Base-by-base conservation (phyloP, 2,329 filamentous ascomycete genomes). In the Monosporascus sp. region DNA sequence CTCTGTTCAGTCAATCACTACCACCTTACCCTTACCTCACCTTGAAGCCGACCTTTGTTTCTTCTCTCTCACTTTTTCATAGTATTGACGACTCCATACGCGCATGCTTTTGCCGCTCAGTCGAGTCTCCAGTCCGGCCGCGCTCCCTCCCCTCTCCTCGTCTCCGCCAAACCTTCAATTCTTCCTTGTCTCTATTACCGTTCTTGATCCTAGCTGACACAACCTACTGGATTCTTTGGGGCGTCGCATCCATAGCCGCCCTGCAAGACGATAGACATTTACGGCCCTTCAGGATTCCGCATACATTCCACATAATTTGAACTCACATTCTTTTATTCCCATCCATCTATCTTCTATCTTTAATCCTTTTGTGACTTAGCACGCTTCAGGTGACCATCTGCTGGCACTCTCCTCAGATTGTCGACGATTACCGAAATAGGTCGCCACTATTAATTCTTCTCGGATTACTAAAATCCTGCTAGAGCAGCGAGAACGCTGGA, bases 171-270 rank as follows among this genome's bases (percentile, higher is more conserved):
- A 52, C 51, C 54, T 35, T 54, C 56, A 55, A 57, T 51, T 57
- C 51, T 53, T 48, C 49, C 55, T 55, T 48, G 48, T 56, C 38
- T 54, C 55, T 56, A 49, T 58, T 56, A 58, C 56, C 53, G 50
- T 57, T 46, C 26, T 26, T 15, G n/a, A 15, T 48, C 50, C 55
- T 58, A 55, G 58, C 40, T 55, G 35, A 59, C 54, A 53, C 54
- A 52, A 20, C 17, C 24, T 28, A 46, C 43, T n/a, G 22, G 14
- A 14, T 46, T 28, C 14, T 46, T 24, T 7, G 66, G 65, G 64
- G 64, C 63, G 46, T 44, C 54, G 49, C 48, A 57, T 55, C 60
- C 53, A 55, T 67, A 63, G 59, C 60, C 58, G 56, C 60, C 57
- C 51, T 50, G 50, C 37, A 54, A 57, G 57, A 53, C 51, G 43